These are phyloP conservation scores for Trichosporon sp. DNA, from an alignment of 1,284 basidiomycete species.

Conservation along the genomic window DNA sequence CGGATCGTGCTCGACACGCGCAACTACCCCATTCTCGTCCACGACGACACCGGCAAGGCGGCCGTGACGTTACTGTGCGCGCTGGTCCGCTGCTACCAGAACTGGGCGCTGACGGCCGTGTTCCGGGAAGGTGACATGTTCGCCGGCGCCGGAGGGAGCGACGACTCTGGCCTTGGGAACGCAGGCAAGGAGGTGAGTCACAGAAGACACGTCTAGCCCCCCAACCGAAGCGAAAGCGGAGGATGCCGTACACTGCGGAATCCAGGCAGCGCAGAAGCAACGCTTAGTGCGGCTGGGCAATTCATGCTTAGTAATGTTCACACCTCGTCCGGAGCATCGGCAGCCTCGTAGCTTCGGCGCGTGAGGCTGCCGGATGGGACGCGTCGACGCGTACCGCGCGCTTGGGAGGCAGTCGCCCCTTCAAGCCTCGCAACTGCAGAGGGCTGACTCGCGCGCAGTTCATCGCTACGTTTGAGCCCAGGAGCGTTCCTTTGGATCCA, in stretches of 20 bases:
- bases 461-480: conserved; percentile 45
- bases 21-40: conserved; percentile 43
- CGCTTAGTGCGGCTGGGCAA: neutral
- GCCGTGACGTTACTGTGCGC: conserved; percentile 37
- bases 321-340: neutral
- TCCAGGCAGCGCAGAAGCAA: neutral
- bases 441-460: conserved; percentile 27
- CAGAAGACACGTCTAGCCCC: conserved; percentile 24
- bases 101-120: conserved; percentile 42
- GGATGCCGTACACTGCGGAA: neutral
- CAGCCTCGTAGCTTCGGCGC: neutral
- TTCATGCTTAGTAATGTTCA: neutral
- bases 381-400: neutral
- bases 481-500: conserved; percentile 27
- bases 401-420: neutral
- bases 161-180: conserved; percentile 43
- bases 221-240: conserved; percentile 29
- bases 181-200: conserved; percentile 39
- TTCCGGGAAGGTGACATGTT: conserved; percentile 48
- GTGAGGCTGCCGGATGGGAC: neutral
- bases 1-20: conserved; percentile 35
- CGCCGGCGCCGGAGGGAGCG: conserved; percentile 45
- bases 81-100: conserved; percentile 39
- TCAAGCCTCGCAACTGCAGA: neutral
- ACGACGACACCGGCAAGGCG: conserved; percentile 47